These are phyloP conservation scores for Salix koriyanagi DNA, from an alignment of 345 rosid genomes.

Conservation along the genomic window DNA sequence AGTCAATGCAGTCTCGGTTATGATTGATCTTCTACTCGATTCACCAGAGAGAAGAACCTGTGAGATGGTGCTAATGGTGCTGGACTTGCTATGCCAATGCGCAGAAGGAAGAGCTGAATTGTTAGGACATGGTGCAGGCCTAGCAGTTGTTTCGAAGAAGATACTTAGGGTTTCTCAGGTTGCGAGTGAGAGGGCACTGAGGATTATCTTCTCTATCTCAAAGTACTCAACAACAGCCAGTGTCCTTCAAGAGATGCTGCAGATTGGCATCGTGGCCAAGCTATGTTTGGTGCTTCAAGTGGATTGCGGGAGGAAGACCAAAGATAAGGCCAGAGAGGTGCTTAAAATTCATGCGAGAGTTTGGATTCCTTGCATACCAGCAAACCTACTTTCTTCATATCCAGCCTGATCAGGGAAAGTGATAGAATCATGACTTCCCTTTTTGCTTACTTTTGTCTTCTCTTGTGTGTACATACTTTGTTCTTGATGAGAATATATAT, in stretches of 20 bases:
- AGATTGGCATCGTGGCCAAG: conserved; percentile 37
- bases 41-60: conserved; percentile 25
- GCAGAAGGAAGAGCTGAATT: conserved; percentile 43
- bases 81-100: conserved; percentile 40
- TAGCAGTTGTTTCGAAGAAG: conserved; percentile 41
- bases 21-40: conserved; percentile 53
- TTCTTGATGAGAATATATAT: not conserved
- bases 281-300: conserved; percentile 39
- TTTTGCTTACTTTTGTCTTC: not conserved
- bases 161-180: conserved; percentile 39
- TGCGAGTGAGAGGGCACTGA: conserved; percentile 41
- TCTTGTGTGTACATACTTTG: not conserved
- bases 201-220: conserved; percentile 31
- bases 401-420: conserved; percentile 19
- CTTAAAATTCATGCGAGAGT: conserved; percentile 37
- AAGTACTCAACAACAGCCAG: conserved; percentile 30
- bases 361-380: conserved; percentile 43
- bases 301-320: conserved; percentile 25
- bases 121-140: conserved; percentile 34
- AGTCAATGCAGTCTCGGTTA: conserved; percentile 29
- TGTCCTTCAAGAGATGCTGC: conserved; percentile 44
- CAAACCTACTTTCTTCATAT: conserved; percentile 26
- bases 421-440: not conserved
- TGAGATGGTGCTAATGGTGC: conserved; percentile 37
- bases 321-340: conserved; percentile 42